Evolutionary conservation across 1,139 yeast species (phyloP).

Genomic region (Candida smagusa): DNA sequence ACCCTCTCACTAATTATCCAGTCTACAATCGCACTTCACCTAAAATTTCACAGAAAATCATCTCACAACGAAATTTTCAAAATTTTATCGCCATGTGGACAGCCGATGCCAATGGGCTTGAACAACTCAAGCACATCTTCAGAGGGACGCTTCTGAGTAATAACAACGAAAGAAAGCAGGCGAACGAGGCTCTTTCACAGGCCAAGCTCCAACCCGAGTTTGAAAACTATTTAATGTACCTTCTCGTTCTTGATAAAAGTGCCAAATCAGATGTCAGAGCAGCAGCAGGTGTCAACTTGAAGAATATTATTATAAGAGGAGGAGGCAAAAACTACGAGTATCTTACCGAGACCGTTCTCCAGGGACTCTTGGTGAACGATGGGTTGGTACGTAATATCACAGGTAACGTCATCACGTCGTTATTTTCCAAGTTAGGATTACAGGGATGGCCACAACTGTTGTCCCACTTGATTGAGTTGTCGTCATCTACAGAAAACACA

Average conservation of each 20-base stretch:
- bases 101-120: slow-evolving; percentile 59
- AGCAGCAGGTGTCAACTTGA: slow-evolving; percentile 82
- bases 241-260: slow-evolving; percentile 53
- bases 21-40: too few relatives aligned
- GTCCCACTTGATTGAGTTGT: slow-evolving; percentile 62
- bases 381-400: slow-evolving; percentile 77
- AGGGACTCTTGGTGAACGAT: slow-evolving; percentile 63
- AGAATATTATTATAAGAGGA: slow-evolving; percentile 58
- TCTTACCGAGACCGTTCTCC: slow-evolving; percentile 58
- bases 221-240: slow-evolving; percentile 71
- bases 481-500: slow-evolving; percentile 31
- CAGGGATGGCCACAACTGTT: slow-evolving; percentile 72
- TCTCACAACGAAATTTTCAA: not conserved
- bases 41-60: not conserved
- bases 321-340: slow-evolving; percentile 39
- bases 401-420: slow-evolving; percentile 84
- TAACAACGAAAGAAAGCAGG: slow-evolving; percentile 54
- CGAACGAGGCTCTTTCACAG: slow-evolving; percentile 60
- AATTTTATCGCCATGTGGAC: slow-evolving; percentile 38
- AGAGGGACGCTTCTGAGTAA: slow-evolving; percentile 64
- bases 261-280: slow-evolving; percentile 66
- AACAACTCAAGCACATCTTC: slow-evolving; percentile 61
- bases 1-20: too few relatives aligned
- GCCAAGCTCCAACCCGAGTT: slow-evolving; percentile 73
- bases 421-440: slow-evolving; percentile 72